Conservation (phyloP, 352 stramenopile genomes). For the Discostella stelligera region DNA sequence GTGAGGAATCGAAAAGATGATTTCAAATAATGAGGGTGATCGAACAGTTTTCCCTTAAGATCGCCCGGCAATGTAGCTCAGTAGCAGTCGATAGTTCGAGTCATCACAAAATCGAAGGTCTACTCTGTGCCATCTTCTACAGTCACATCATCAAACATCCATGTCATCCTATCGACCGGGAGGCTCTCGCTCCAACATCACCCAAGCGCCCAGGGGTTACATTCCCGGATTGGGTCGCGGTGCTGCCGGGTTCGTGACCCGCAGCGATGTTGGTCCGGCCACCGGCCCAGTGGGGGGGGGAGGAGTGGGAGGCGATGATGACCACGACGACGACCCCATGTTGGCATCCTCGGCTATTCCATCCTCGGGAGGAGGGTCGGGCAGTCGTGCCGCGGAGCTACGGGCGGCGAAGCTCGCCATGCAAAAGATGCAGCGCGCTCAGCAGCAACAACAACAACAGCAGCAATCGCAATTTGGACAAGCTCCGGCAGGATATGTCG, state of each 20-base stretch:
- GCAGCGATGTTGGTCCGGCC: constrained; percentile 92
- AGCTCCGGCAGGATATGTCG: constrained; percentile 85
- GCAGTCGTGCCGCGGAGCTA: constrained; percentile 58
- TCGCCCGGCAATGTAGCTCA: too few species aligned
- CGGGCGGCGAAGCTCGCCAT: constrained; percentile 59
- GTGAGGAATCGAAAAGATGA: too few species aligned
- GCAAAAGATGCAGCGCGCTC: constrained; percentile 32
- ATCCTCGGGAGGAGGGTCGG: not conserved
- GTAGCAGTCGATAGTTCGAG: too few species aligned
- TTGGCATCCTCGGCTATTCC: constrained; percentile 30
- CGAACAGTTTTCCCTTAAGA: too few species aligned
- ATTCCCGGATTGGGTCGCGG: constrained; percentile 93
- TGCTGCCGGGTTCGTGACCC: constrained; percentile 95
- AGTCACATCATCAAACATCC: not conserved
- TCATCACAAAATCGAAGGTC: too few species aligned
- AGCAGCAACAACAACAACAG: constrained; percentile 32
- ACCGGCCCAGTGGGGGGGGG: constrained; percentile 87
- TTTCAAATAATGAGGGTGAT: too few species aligned
- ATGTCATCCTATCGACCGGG: constrained; percentile 14
- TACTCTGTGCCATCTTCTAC: too few species aligned
- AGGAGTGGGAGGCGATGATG: constrained; percentile 65
- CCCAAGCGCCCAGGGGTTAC: constrained; percentile 90
- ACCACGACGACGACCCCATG: constrained; percentile 56
- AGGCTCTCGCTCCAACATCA: constrained; percentile 4
- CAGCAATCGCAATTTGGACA: constrained; percentile 57